Evolutionary conservation across 768 basidiomycete genomes (phyloP).

Genomic region (Boletus rubropictus): DNA sequence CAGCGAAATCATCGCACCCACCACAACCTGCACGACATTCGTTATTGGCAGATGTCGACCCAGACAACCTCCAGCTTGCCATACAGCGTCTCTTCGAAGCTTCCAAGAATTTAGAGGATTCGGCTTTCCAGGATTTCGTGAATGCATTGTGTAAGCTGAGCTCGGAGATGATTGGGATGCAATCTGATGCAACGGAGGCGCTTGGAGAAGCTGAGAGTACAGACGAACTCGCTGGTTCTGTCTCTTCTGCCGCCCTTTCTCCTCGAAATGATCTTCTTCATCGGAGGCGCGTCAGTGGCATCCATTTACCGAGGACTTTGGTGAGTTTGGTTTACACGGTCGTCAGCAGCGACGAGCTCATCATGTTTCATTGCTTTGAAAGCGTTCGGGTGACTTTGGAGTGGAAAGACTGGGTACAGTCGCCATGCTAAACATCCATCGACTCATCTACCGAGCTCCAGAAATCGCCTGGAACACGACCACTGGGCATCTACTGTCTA

Average conservation of each 20-base stretch:
- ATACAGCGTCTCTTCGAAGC: conserved; percentile 86
- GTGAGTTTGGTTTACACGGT: conserved; percentile 38
- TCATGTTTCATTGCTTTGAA: conserved; percentile 1
- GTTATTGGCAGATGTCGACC: conserved; percentile 65
- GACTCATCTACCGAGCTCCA: conserved; percentile 77
- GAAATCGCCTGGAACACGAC: conserved; percentile 81
- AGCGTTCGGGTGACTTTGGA: conserved; percentile 94
- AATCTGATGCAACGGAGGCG: conserved; percentile 38
- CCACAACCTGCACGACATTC: conserved; percentile 43
- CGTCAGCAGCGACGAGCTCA: not conserved
- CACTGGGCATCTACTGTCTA: conserved; percentile 71
- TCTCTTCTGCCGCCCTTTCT: conserved; percentile 34
- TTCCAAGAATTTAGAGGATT: conserved; percentile 77
- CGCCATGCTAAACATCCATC: conserved; percentile 76
- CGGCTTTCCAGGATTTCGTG: conserved; percentile 74
- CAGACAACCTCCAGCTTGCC: conserved; percentile 63
- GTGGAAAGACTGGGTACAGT: conserved; percentile 80
- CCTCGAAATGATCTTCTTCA: conserved; percentile 43
- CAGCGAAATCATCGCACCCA: conserved; percentile 14
- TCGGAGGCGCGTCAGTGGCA: conserved; percentile 78
- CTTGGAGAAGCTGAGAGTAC: conserved; percentile 28
- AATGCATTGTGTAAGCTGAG: conserved; percentile 79
- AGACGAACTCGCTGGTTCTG: conserved; percentile 31
- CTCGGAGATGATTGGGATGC: conserved; percentile 90
- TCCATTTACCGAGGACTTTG: conserved; percentile 73